phyloP scores from a whole-genome alignment of 1,139 yeast species.

The Yamadazyma trypodendri region DNA sequence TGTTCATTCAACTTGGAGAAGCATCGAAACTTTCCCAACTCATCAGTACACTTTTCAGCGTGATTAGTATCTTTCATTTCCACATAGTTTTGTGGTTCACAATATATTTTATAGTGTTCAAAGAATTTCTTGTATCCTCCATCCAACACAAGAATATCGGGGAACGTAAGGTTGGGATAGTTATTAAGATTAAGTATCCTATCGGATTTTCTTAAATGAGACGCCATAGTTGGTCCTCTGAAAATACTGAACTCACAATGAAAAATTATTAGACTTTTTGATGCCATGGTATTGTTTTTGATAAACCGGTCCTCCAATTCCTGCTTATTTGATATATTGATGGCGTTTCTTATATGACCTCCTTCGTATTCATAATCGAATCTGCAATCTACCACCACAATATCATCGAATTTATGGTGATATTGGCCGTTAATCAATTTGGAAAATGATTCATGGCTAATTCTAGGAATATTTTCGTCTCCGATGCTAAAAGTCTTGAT shows the following conservation, averaged over 20 bases:
- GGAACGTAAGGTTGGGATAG: conserved; percentile 81
- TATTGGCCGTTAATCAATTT: conserved; percentile 60
- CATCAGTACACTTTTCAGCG: conserved; percentile 65
- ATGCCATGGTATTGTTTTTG: conserved; percentile 18
- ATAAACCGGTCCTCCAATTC: conserved; percentile 57
- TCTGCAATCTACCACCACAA: conserved; percentile 77
- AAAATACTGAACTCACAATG: conserved; percentile 94
- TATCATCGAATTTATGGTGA: conserved; percentile 55
- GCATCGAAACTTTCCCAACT: conserved; percentile 64
- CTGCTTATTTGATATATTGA: conserved; percentile 71
- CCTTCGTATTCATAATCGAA: conserved; percentile 90
- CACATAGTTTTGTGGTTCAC: conserved; percentile 76
- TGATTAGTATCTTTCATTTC: conserved; percentile 83
- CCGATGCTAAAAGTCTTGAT: conserved; percentile 43
- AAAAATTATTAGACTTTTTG: conserved; percentile 56
- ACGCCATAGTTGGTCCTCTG: conserved; percentile 91
- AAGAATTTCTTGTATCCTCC: conserved; percentile 89
- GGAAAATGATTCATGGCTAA: conserved; percentile 62
- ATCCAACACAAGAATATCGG: conserved; percentile 82
- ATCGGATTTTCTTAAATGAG: conserved; percentile 80
- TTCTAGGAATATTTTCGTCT: conserved; percentile 74
- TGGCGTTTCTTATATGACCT: conserved; percentile 85
- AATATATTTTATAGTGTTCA: conserved; percentile 50
- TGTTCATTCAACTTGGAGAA: conserved; percentile 38
- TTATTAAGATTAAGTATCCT: conserved; percentile 66